A percentile compares a stretch with the other conserved stretches of the same genome.
Evolutionary conservation across 1,284 basidiomycete species (phyloP).

Genomic region (Cryptococcus sp.): DNA sequence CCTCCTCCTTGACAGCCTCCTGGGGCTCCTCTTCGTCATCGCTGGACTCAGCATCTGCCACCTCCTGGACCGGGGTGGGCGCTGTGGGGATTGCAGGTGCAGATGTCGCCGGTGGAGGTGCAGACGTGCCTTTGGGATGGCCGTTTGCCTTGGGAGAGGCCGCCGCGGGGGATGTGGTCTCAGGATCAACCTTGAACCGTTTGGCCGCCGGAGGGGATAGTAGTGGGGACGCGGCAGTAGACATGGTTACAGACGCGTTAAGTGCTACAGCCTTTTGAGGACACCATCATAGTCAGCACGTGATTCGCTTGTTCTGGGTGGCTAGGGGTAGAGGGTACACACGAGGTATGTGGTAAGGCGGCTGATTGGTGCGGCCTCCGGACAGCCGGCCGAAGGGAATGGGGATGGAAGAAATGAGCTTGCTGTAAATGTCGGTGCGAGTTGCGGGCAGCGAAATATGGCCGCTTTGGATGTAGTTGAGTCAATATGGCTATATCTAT

Average conservation of each 20-base stretch:
- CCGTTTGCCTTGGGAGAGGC: conserved; percentile 16
- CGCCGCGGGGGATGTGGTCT: conserved; percentile 10
- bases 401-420: not conserved
- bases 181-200: conserved; percentile 18
- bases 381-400: not conserved
- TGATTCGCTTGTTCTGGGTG: not conserved
- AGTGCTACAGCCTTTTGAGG: not conserved
- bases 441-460: not conserved
- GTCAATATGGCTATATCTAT: not conserved
- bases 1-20: conserved; percentile 43
- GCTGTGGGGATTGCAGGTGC: conserved; percentile 15
- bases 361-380: not conserved
- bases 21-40: conserved; percentile 52
- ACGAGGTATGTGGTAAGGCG: too few species aligned
- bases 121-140: conserved; percentile 11
- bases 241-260: not conserved
- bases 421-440: not conserved
- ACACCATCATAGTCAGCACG: too few species aligned
- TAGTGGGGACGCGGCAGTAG: conserved; percentile 22
- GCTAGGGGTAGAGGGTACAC: not conserved
- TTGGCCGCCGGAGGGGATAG: conserved; percentile 41
- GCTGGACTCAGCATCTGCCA: conserved; percentile 15
- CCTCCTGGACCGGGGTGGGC: conserved; percentile 4
- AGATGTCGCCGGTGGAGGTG: conserved; percentile 15
- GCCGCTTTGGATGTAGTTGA: not conserved